Evolutionary conservation across 768 basidiomycete species (phyloP).

Genomic region (Naematelia encephala): DNA sequence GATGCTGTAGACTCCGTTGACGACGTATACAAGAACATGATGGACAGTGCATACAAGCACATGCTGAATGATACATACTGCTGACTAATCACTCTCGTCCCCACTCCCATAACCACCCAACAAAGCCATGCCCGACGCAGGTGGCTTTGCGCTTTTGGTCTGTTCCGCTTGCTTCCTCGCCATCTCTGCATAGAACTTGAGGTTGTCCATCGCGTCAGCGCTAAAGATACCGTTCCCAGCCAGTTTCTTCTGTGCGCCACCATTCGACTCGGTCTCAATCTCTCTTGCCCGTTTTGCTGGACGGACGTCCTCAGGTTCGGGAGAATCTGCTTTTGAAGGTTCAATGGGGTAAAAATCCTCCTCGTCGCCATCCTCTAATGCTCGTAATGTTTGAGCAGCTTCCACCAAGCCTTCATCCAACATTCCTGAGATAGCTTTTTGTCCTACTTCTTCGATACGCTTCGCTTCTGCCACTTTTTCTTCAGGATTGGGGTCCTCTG

Average conservation of each 20-base stretch:
- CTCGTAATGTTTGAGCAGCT: conserved; percentile 78
- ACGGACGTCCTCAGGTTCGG: conserved; percentile 47
- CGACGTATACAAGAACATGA: too few species aligned
- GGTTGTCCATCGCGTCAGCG: conserved; percentile 78
- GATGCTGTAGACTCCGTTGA: too few species aligned
- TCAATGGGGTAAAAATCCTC: conserved; percentile 51
- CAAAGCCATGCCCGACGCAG: conserved; percentile 29
- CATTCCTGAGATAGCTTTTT: conserved; percentile 72
- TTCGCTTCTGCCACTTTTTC: conserved; percentile 81
- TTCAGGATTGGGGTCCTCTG: conserved; percentile 94
- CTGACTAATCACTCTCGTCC: conserved; percentile 42
- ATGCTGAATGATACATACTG: background rate
- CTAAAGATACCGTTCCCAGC: conserved; percentile 57
- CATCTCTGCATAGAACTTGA: conserved; percentile 88
- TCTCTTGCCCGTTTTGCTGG: conserved; percentile 35
- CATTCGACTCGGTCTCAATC: conserved; percentile 22
- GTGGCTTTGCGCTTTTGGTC: conserved; percentile 34
- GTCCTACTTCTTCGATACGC: conserved; percentile 76
- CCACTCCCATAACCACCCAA: conserved; percentile 50
- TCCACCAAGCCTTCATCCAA: conserved; percentile 87
- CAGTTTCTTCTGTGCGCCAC: background rate
- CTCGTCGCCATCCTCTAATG: conserved; percentile 73
- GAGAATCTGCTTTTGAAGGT: conserved; percentile 29
- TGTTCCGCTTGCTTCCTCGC: conserved; percentile 61
- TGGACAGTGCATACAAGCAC: background rate